Percentiles rank a stretch among this genome's conserved stretches.
phyloP scores from a whole-genome alignment of 169 alveolate species.

The Plasmodium ovale region DNA sequence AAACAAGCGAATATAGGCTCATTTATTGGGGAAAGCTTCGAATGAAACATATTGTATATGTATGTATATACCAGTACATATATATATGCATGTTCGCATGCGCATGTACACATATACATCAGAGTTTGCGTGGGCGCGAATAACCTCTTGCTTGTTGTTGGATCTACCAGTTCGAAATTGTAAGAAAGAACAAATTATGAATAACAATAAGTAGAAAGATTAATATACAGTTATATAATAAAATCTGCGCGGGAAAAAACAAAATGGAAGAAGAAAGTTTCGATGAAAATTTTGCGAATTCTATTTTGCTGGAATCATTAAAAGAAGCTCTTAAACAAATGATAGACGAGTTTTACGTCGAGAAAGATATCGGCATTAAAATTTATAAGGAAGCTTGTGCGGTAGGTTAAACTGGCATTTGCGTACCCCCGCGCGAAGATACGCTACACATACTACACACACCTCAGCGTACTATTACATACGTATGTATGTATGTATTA shows the following conservation, averaged over 20 bases:
- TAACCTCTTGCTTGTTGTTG: not conserved
- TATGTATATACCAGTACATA: not conserved
- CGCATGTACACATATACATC: not conserved
- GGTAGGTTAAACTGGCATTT: slow-evolving; percentile 20
- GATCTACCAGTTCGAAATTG: not conserved
- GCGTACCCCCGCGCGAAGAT: not conserved
- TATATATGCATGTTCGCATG: not conserved
- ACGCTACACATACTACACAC: too few species aligned
- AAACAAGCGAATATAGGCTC: not conserved
- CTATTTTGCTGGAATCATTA: slow-evolving; percentile 60
- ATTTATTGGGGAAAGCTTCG: too few species aligned
- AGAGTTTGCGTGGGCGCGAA: not conserved
- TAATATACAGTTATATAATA: not conserved
- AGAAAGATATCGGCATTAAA: slow-evolving; percentile 53
- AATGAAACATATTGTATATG: too few species aligned
- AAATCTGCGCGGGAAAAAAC: slow-evolving; percentile 17
- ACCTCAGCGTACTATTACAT: not conserved
- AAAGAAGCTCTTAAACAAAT: slow-evolving; percentile 74
- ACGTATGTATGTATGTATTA: not conserved
- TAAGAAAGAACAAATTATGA: slow-evolving; percentile 18
- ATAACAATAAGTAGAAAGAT: not conserved
- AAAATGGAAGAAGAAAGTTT: slow-evolving; percentile 44
- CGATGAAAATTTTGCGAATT: slow-evolving; percentile 54
- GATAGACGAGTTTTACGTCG: slow-evolving; percentile 73
- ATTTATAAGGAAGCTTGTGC: slow-evolving; percentile 68